Percentiles rank a stretch among this genome's conserved stretches.
These are phyloP conservation scores for Aspergillus tamarii DNA, from an alignment of 2,329 filamentous ascomycete genomes.

Conservation along the genomic window DNA sequence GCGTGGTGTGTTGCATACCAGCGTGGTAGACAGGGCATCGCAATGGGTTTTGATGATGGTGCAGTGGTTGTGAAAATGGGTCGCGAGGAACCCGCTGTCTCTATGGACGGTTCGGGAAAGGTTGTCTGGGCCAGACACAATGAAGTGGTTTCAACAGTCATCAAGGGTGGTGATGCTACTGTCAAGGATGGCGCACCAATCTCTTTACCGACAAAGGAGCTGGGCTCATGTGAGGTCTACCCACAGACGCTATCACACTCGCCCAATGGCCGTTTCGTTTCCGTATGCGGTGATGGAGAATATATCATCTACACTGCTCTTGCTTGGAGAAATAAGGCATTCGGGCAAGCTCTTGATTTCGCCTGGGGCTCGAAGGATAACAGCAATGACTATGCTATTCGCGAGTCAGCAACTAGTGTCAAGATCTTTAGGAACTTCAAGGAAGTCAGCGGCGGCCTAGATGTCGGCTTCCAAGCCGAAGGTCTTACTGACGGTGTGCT, in stretches of 20 bases:
- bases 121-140: slow-evolving; percentile 95
- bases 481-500: slow-evolving; percentile 86
- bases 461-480: slow-evolving; percentile 94
- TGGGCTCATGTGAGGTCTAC: slow-evolving; percentile 95
- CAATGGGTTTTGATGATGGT: slow-evolving; percentile 96
- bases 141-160: slow-evolving; percentile 91
- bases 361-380: slow-evolving; percentile 97
- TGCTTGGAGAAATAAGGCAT: slow-evolving; percentile 96
- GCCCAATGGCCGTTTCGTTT: slow-evolving; percentile 90
- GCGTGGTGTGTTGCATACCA: slow-evolving; percentile 98
- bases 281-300: slow-evolving; percentile 92
- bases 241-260: slow-evolving; percentile 93
- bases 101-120: slow-evolving; percentile 95
- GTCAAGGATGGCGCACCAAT: slow-evolving; percentile 90
- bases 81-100: slow-evolving; percentile 93
- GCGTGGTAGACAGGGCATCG: slow-evolving; percentile 89
- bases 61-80: slow-evolving; percentile 98
- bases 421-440: slow-evolving; percentile 98
- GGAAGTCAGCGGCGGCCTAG: slow-evolving; percentile 83
- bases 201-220: slow-evolving; percentile 84
- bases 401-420: slow-evolving; percentile 89
- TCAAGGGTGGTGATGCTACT: slow-evolving; percentile 83
- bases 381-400: slow-evolving; percentile 97
- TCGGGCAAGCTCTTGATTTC: slow-evolving; percentile 93
- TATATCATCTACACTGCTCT: slow-evolving; percentile 99